These are phyloP conservation scores for Prunus davidiana DNA, from an alignment of 306 rosid genomes.

Conservation along the genomic window DNA sequence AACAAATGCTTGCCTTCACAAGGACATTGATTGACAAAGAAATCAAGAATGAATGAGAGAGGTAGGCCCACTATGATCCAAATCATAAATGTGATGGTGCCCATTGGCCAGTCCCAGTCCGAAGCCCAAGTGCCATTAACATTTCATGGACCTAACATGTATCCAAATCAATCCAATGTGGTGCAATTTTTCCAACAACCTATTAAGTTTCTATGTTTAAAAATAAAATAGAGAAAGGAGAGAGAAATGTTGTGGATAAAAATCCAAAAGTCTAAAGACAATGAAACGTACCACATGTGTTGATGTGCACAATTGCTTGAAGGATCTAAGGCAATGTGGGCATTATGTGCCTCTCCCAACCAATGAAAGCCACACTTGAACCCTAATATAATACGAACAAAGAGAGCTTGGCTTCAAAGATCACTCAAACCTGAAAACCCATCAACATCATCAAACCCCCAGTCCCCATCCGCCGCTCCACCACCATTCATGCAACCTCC, in stretches of 20 bases:
- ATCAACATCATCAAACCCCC: background rate
- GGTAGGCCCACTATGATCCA: too few species aligned
- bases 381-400: conserved; percentile 5
- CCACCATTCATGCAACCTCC: background rate
- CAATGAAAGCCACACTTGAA: conserved; percentile 44
- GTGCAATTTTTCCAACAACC: too few species aligned
- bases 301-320: background rate
- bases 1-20: background rate
- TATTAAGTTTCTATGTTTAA: too few species aligned
- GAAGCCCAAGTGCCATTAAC: background rate
- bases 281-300: background rate
- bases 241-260: background rate
- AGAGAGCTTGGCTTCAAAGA: conserved; percentile 41
- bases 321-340: background rate
- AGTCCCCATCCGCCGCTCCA: conserved; percentile 1
- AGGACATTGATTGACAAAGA: too few species aligned
- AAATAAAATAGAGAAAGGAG: too few species aligned
- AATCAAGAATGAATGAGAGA: too few species aligned
- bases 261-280: background rate
- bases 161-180: background rate
- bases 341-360: conserved; percentile 3
- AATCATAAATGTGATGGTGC: too few species aligned
- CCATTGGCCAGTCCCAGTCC: background rate
- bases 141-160: background rate
- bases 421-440: conserved; percentile 14